A percentile compares a stretch with the other conserved stretches of the same genome.
phyloP scores from a whole-genome alignment of 345 rosid species.

The Gossypium anomalum region DNA sequence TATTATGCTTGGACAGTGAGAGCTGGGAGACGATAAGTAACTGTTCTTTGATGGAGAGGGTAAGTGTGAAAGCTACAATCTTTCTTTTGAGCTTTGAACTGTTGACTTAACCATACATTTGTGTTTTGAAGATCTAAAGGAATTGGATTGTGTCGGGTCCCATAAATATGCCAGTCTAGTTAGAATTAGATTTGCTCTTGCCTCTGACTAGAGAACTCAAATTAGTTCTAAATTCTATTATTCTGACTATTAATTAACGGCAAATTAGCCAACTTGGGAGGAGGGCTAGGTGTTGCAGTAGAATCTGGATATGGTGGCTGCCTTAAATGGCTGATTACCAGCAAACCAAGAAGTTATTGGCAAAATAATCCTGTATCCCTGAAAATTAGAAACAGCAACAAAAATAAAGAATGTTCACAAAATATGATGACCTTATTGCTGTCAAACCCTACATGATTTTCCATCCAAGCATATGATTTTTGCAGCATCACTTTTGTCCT shows the following conservation, averaged over 20 bases:
- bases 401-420: neutral
- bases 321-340: neutral
- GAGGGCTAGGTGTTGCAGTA: neutral
- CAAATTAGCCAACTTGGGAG: neutral
- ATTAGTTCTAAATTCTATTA: no score
- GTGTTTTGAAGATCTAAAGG: neutral
- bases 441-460: neutral
- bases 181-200: neutral
- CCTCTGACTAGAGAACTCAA: neutral
- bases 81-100: slow-evolving; percentile 1
- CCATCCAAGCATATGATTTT: neutral
- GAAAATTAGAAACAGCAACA: neutral
- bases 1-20: slow-evolving; percentile 47
- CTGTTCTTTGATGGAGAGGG: slow-evolving; percentile 38
- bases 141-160: neutral
- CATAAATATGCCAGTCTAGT: neutral
- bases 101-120: neutral
- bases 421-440: neutral
- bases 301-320: neutral
- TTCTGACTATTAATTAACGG: neutral
- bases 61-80: slow-evolving; percentile 18
- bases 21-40: slow-evolving; percentile 43
- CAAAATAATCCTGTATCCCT: neutral
- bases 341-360: neutral
- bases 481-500: neutral